Conservation (phyloP, 306 rosid species). For the Pachyrhizus erosus region DNA sequence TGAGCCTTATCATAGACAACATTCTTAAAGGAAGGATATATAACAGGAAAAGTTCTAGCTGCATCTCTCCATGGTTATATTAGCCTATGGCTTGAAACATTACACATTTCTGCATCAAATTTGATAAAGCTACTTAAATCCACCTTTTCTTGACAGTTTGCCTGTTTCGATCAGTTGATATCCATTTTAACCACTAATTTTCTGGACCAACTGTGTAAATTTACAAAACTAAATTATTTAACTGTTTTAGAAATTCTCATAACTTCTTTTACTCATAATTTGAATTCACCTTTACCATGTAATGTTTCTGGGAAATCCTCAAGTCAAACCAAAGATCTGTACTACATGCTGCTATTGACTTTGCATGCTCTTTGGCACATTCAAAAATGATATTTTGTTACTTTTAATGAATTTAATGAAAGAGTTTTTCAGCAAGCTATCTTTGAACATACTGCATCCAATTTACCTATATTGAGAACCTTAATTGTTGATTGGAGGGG, state of each 20-base stretch:
- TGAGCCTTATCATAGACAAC: background rate
- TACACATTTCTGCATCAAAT: background rate
- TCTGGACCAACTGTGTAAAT: background rate
- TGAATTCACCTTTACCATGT: background rate
- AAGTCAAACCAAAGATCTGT: background rate
- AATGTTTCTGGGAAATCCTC: slow-evolving; percentile 19
- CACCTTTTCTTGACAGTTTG: slow-evolving; percentile 14
- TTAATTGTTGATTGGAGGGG: slow-evolving; percentile 14
- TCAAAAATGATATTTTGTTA: background rate
- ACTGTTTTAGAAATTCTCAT: background rate
- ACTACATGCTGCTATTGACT: background rate
- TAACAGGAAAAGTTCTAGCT: background rate
- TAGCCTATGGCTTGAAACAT: slow-evolving; percentile 4
- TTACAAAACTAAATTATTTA: background rate
- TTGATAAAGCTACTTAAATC: background rate
- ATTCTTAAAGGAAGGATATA: background rate
- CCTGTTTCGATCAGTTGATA: slow-evolving; percentile 9
- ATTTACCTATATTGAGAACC: slow-evolving; percentile 29
- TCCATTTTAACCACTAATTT: background rate
- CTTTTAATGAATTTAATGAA: too few species aligned
- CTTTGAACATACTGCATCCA: background rate
- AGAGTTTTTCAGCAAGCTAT: slow-evolving; percentile 8
- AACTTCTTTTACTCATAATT: slow-evolving; percentile 16
- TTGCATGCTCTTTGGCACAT: slow-evolving; percentile 17
- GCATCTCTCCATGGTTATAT: background rate